Percentiles rank a stretch among this genome's conserved stretches.
phyloP scores from a whole-genome alignment of 75 land plant genomes.

The Cupressus sempervirens region DNA sequence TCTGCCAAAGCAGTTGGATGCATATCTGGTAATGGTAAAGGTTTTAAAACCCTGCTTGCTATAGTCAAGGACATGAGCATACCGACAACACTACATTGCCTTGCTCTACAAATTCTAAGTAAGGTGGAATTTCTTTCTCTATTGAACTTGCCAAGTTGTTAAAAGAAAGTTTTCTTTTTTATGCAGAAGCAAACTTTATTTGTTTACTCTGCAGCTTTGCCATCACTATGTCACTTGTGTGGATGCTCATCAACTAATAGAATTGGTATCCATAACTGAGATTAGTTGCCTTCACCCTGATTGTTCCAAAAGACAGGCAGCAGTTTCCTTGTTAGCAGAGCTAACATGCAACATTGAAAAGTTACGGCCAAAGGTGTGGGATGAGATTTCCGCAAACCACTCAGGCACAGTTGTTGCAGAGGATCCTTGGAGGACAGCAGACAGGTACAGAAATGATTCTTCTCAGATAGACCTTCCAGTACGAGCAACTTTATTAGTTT shows the following conservation, averaged over 20 bases:
- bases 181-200: neutral
- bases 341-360: conserved; percentile 22
- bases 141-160: neutral
- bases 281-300: conserved; percentile 8
- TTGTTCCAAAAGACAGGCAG: conserved; percentile 11
- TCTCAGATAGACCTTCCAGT: conserved; percentile 5
- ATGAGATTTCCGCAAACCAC: neutral
- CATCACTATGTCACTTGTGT: conserved; percentile 8
- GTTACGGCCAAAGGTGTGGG: conserved; percentile 6
- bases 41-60: conserved; percentile 13
- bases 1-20: conserved; percentile 6
- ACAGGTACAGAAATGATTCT: neutral
- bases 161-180: conserved; percentile 3
- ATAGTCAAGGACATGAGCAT: conserved; percentile 21
- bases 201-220: conserved; percentile 32
- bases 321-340: conserved; percentile 25
- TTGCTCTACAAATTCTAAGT: conserved; percentile 28
- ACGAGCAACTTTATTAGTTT: conserved; percentile 20
- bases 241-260: conserved; percentile 21
- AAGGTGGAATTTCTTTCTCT: conserved; percentile 29
- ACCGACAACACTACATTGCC: conserved; percentile 21
- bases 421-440: neutral
- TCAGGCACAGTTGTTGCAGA: conserved; percentile 1
- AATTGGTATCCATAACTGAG: conserved; percentile 23
- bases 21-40: conserved; percentile 2